Evolutionary conservation across 2,329 filamentous ascomycete species (phyloP).

Genomic region (Pestalotiopsis sp.): DNA sequence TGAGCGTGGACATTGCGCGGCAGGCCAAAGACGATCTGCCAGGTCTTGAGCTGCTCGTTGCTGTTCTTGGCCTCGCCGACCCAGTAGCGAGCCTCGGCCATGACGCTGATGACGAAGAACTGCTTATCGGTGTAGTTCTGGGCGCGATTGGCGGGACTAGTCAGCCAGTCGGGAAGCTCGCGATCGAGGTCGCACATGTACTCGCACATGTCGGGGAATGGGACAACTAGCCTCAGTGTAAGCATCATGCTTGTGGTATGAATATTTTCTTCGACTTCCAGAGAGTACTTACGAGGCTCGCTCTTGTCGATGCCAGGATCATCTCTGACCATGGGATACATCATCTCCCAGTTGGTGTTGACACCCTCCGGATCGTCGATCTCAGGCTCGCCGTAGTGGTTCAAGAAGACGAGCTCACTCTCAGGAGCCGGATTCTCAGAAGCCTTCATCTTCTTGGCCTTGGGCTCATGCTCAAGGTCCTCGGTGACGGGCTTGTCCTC

Average conservation of each 20-base stretch:
- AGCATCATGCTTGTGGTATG: neutral
- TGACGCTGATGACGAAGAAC: constrained; percentile 8
- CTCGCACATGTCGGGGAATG: constrained; percentile 5
- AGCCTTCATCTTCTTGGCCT: too few relatives aligned
- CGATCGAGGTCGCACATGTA: neutral
- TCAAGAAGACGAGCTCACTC: neutral
- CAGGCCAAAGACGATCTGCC: constrained; percentile 13
- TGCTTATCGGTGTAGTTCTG: constrained; percentile 8
- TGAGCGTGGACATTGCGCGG: constrained; percentile 12
- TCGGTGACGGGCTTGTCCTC: too few relatives aligned
- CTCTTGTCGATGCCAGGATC: too few relatives aligned
- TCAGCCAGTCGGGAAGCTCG: constrained; percentile 13
- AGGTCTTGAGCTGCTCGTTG: constrained; percentile 1
- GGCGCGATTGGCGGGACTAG: neutral
- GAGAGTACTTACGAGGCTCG: neutral
- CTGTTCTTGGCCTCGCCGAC: neutral
- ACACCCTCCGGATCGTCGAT: too few relatives aligned
- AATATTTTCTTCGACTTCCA: neutral
- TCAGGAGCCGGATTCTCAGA: too few relatives aligned
- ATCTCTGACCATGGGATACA: too few relatives aligned
- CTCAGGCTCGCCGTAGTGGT: neutral
- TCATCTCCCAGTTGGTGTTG: too few relatives aligned
- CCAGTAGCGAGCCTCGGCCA: constrained; percentile 18
- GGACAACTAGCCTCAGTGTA: neutral
- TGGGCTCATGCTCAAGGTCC: neutral